Evolutionary conservation across 305 asterid species (phyloP).

Genomic region (Fraxinus dipetala): DNA sequence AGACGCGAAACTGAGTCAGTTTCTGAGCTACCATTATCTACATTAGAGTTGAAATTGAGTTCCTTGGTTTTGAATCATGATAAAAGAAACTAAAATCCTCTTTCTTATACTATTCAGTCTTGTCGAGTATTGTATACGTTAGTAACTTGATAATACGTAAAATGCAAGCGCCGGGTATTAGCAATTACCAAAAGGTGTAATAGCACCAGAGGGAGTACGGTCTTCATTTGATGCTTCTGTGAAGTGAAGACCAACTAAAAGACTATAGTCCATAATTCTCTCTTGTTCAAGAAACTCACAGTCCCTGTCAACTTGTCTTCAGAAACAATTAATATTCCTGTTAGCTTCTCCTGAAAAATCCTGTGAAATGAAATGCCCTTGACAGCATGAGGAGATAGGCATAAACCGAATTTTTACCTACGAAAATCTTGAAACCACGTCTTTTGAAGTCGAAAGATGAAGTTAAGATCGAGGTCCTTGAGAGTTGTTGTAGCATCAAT

Average conservation of each 20-base stretch:
- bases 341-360: not conserved
- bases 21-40: conserved; percentile 59
- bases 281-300: conserved; percentile 90
- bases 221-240: conserved; percentile 52
- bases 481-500: conserved; percentile 87
- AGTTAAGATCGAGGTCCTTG: conserved; percentile 93
- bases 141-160: not conserved
- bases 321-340: not conserved
- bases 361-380: not conserved
- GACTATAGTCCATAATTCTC: conserved; percentile 92
- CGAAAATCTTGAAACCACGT: conserved; percentile 87
- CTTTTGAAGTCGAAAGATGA: conserved; percentile 70
- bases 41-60: not conserved
- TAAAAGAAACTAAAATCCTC: not conserved
- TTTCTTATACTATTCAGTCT: not conserved
- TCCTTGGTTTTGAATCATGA: not conserved
- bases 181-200: conserved; percentile 55
- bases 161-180: not conserved
- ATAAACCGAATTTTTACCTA: conserved; percentile 39
- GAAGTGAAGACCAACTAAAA: conserved; percentile 83
- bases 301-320: conserved; percentile 89
- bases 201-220: conserved; percentile 43
- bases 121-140: not conserved
- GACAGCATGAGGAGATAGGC: not conserved
- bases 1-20: conserved; percentile 49